Base-by-base conservation (phyloP, 768 basidiomycete genomes). In the Punctularia strigosozonata region DNA sequence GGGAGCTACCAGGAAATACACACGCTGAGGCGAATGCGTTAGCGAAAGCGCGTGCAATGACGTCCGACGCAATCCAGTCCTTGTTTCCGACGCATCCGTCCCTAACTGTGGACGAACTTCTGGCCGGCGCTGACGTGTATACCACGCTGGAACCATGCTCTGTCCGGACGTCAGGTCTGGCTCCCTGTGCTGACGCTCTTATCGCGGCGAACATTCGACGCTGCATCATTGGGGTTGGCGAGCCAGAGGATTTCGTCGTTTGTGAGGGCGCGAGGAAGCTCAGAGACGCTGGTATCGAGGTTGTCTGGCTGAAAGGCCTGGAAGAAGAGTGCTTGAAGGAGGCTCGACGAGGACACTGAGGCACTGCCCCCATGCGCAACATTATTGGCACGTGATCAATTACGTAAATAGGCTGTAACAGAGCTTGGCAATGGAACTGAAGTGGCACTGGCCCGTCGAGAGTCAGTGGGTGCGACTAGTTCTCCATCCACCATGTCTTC, bases 71-170 rank as follows among this genome's bases (percentile, higher is more conserved):
- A 77, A 31, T 54, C 84, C 28, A 51, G 25, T 65, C 77, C 31
- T 62, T 72, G 2, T 47, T 50, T 4, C 42, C 53, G 7, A 43
- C 48, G 5, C 43, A 57, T 1, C 43, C 59, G 8, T 55, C 62
- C 1, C 40, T 60, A 18, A 50, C 56, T 28, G 43, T 73, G 32
- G 62, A 71, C 39, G 62, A 75, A 12, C 51, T 92, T 20, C 58
- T 84, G 30, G 43, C 60, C 15, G 66, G 66, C 18, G 66, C 77
- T 18, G 84, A 89, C 55, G 79, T 85, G 31, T 98, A 95, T 53
- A 94, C 92, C 1, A 98, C 95, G 0, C 73, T 99, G 66, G 95
- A 99, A 53, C 95, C 94, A 7, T 99, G 95, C 55, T 94, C 90
- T 4, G 58, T 85, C 24, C 68, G 95, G 42, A 82, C 87, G 6